These are phyloP conservation scores for Agrostemma githago DNA, from an alignment of 148 eudicot species.

Conservation along the genomic window DNA sequence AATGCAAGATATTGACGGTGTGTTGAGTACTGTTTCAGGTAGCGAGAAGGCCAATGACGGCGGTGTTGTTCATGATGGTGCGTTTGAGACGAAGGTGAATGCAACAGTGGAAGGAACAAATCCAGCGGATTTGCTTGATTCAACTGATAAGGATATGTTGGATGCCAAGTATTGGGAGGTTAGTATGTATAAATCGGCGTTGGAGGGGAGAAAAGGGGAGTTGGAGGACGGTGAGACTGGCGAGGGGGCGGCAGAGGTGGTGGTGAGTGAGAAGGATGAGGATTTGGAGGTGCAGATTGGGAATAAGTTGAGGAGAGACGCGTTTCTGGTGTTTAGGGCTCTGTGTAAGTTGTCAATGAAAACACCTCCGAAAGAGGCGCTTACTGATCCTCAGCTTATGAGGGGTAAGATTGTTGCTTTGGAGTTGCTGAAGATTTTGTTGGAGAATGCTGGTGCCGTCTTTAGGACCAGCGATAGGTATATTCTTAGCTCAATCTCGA, in stretches of 20 bases:
- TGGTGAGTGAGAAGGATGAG: slow-evolving; percentile 59
- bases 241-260: slow-evolving; percentile 28
- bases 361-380: slow-evolving; percentile 93
- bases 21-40: slow-evolving; percentile 50
- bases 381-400: slow-evolving; percentile 84
- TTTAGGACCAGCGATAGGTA: slow-evolving; percentile 99
- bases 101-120: slow-evolving; percentile 87
- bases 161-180: slow-evolving; percentile 99
- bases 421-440: slow-evolving; percentile 95
- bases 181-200: slow-evolving; percentile 93
- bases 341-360: slow-evolving; percentile 95
- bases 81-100: slow-evolving; percentile 75
- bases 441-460: slow-evolving; percentile 96
- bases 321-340: slow-evolving; percentile 93
- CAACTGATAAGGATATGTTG: slow-evolving; percentile 98
- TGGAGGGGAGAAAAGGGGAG: slow-evolving; percentile 95
- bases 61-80: slow-evolving; percentile 66
- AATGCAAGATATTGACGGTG: slow-evolving; percentile 84
- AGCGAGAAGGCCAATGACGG: slow-evolving; percentile 20
- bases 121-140: slow-evolving; percentile 93
- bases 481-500: not conserved
- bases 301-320: slow-evolving; percentile 90
- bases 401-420: slow-evolving; percentile 91
- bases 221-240: slow-evolving; percentile 50
- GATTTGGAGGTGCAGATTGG: slow-evolving; percentile 97